A percentile compares a stretch with the other conserved stretches of the same genome.
Conservation (phyloP, 2,329 filamentous ascomycete species). For the Xylariales sp. region DNA sequence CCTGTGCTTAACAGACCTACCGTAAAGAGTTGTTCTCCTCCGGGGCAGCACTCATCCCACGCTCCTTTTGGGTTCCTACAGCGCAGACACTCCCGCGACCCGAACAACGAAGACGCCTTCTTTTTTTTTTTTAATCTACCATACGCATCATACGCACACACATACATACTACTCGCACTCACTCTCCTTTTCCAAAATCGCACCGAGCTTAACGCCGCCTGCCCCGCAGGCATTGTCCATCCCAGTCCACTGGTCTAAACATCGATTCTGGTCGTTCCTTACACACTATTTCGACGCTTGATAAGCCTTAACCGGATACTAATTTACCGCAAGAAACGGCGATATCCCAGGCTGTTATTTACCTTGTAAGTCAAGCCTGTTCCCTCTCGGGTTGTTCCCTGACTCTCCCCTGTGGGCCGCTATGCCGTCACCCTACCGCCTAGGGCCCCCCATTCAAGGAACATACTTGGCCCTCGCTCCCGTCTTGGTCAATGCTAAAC, state of each 20-base stretch:
- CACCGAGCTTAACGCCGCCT: too few species aligned
- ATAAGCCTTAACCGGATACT: conserved; percentile 24
- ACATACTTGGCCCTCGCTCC: conserved; percentile 22
- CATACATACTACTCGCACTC: too few species aligned
- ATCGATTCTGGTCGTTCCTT: conserved; percentile 35
- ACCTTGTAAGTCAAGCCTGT: conserved; percentile 34
- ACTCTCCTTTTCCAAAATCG: conserved; percentile 28
- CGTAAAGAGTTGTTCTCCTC: conserved; percentile 37
- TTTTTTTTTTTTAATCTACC: conserved; percentile 14
- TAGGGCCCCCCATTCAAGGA: conserved; percentile 15
- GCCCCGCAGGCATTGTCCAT: conserved; percentile 30
- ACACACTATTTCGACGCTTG: conserved; percentile 14
- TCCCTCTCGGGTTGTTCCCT: conserved; percentile 26
- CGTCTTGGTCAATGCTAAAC: conserved; percentile 35
- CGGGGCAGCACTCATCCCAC: conserved; percentile 39
- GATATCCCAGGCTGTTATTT: conserved; percentile 30
- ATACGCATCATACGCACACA: conserved; percentile 7
- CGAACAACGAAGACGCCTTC: conserved; percentile 3
- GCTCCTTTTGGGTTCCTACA: too few species aligned
- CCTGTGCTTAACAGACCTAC: conserved; percentile 26
- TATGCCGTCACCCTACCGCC: too few species aligned
- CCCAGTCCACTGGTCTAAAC: too few species aligned
- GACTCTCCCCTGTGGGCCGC: too few species aligned
- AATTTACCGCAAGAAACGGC: conserved; percentile 19
- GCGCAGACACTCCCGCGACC: conserved; percentile 1